Base-by-base conservation (phyloP, 2,329 filamentous ascomycete species). In the Colletotrichum musicola region DNA sequence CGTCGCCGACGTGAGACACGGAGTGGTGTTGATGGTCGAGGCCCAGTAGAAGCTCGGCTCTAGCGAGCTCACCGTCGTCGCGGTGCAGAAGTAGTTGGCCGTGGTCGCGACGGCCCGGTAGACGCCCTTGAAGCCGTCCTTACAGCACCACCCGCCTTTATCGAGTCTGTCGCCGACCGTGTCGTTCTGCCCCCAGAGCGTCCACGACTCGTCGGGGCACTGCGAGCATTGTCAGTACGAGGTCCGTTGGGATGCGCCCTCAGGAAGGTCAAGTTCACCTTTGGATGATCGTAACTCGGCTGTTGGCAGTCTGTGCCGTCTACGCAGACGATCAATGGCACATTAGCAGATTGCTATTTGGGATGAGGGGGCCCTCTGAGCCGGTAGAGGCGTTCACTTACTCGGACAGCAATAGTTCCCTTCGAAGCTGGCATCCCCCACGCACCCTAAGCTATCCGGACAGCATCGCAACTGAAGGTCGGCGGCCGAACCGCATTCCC, bases 91-190 rank as follows among this genome's bases (percentile, higher is more conserved):
- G 1, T 42, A 64, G 22, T 7, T 42, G 14, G 62, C 42, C 20
- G 57, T 25, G 22, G 22, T 64, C 2, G 53, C 62, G 22, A 30
- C 18, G 16, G 51, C 54, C 4, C 62, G 62, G 20, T 64, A 64
- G 5, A 54, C 49, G 13, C 62, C 62, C 20, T 58, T 64, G 25
- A 40, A 42, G 9, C 62, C 54, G 16, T 20, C 14, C 53, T 35
- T 49, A 22, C 62, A 64, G 14, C 62, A 64, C 62, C 62, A 64
- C 1, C 62, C 62, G 13, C 62, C 62, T 1, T 50, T 58, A 25
- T 59, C 54, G 12, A 64, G 22, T 20, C n/a, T 58, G 3, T 54
- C 54, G n/a, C 42, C 30, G 6, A 64, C 53, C 5, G 40, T 42
- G 4, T 42, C 12, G 12, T 42, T 42, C 13, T 10, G 13, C 14